Evolutionary conservation across 129 eudicot genomes (phyloP), one percentile per base, ranked within the genome.

Genomic region (Pittosporum tobira): DNA sequence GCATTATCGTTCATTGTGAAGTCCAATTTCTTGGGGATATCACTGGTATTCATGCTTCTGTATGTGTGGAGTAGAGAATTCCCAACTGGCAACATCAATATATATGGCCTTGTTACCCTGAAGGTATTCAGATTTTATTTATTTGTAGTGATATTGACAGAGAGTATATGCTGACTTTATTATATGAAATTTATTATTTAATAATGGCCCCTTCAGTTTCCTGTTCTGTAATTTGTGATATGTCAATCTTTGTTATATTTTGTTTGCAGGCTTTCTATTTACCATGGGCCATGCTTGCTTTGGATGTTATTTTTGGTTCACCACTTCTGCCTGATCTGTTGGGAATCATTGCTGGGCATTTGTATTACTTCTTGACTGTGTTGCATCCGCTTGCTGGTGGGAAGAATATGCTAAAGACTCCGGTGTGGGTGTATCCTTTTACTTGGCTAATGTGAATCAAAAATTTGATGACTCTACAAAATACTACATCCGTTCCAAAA

Each of bases 11-110:
- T 60, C n/a, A 64, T 88, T 51, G 56, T 70, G 26, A 45, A 70
- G 77, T 68, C 84, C 23, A 67, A 69, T 42, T 88, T 88, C 69
- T 19, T 81, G 57, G 96, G 91, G 45, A 54, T 84, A 53, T 88
- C 96, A 38, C 79, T 88, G 49, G 91, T 88, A 44, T 88, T 88
- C 74, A 88, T 88, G 96, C 96, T 88, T 61, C 85, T 88, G n/a
- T 84, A 88, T 57, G 71, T 88, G 26, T 84, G 94, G 96, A 88
- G 96, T 66, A 79, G 96, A 67, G 96, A 88, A 67, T 84, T 67
- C 56, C 94, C 96, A 27, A 88, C 50, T 59, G 91, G 85, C 51
- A 73, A 37, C 37, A 79, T 88, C 73, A 88, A 62, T 76, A 62
- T 88, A 20, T 88, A 88, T 51, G 96, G 96, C 24, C 96, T 88